These are phyloP conservation scores for Suillus decipiens DNA, from an alignment of 768 basidiomycete genomes.

Conservation along the genomic window DNA sequence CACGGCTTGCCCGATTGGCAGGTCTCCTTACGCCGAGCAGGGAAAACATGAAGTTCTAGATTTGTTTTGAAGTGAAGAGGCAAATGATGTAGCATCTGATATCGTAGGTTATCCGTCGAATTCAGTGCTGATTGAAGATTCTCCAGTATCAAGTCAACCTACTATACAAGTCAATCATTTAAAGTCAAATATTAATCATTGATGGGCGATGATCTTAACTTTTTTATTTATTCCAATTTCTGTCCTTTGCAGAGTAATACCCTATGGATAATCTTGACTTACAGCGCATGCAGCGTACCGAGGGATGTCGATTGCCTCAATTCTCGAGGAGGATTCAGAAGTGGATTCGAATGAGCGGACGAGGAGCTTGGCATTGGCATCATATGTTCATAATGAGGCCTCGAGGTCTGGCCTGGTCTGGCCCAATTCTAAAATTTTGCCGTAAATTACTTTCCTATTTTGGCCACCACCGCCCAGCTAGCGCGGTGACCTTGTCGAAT, in stretches of 20 bases:
- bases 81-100: neutral
- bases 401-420: too few species aligned
- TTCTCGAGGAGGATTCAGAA: neutral
- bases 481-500: too few species aligned
- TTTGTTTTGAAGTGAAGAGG: neutral
- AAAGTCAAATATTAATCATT: too few species aligned
- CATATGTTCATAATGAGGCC: too few species aligned
- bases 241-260: too few species aligned
- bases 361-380: too few species aligned
- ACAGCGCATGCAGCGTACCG: neutral
- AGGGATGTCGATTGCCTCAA: neutral
- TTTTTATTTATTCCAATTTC: too few species aligned
- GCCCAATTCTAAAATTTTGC: too few species aligned
- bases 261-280: too few species aligned
- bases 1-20: neutral
- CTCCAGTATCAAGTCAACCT: neutral
- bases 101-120: neutral
- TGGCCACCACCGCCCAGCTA: too few species aligned
- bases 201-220: neutral
- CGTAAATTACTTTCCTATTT: too few species aligned
- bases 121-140: neutral
- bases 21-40: neutral
- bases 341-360: too few species aligned
- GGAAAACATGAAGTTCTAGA: neutral
- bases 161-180: neutral